Evolutionary conservation across 441 rosid species (phyloP).

Genomic region (Biscutella laevigata): DNA sequence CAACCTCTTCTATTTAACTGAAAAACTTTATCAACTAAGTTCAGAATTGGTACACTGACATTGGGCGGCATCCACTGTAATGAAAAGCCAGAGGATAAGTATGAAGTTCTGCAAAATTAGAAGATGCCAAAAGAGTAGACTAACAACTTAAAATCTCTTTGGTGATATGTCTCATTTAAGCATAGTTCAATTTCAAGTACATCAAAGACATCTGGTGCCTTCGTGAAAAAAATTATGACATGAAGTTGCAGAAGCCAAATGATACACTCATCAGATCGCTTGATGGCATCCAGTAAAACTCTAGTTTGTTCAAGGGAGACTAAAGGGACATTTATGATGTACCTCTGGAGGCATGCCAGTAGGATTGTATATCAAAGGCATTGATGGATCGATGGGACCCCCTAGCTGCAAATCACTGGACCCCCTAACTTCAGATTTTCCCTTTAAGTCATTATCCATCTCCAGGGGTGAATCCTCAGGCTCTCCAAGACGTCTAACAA

Average conservation of each 20-base stretch:
- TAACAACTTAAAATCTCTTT: not conserved
- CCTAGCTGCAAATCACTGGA: conserved; percentile 27
- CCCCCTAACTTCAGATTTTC: conserved; percentile 32
- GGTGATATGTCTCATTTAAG: not conserved
- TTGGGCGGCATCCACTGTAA: conserved; percentile 94
- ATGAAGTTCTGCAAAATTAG: not conserved
- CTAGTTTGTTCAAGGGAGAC: no score
- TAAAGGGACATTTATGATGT: conserved; percentile 16
- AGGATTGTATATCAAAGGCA: conserved; percentile 46
- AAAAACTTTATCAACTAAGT: conserved; percentile 95
- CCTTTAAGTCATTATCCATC: conserved; percentile 30
- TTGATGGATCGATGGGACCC: conserved; percentile 26
- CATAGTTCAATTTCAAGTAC: conserved; percentile 1
- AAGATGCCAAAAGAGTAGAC: conserved; percentile 8
- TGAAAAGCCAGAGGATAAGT: conserved; percentile 14
- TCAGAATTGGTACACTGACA: conserved; percentile 83
- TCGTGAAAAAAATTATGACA: no score
- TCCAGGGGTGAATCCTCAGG: conserved; percentile 29
- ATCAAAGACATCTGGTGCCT: not conserved
- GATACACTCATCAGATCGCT: no score
- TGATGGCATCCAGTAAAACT: not conserved
- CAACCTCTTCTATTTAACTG: conserved; percentile 96
- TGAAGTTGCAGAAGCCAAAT: conserved; percentile 7
- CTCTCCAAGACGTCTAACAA: conserved; percentile 37
- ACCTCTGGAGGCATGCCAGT: conserved; percentile 93